These are phyloP conservation scores for Sarocladium brachiariae DNA, from an alignment of 2,329 filamentous ascomycete species.

Conservation along the genomic window DNA sequence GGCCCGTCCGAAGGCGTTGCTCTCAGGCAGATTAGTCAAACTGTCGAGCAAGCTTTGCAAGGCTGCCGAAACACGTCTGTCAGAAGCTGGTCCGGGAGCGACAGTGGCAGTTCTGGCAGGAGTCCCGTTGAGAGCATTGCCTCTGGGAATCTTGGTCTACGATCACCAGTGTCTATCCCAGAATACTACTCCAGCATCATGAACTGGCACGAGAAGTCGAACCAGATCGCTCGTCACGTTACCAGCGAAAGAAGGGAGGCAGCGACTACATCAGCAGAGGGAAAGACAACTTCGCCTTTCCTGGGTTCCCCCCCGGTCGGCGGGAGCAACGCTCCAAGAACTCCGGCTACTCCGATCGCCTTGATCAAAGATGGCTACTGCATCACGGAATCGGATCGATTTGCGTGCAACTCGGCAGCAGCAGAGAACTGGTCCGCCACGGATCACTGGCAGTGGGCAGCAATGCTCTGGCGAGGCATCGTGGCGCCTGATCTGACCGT, in stretches of 20 bases:
- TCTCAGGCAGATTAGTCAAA: slow-evolving; percentile 50
- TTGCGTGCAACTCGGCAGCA: slow-evolving; percentile 59
- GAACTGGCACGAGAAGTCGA: slow-evolving; percentile 69
- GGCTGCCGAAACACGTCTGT: slow-evolving; percentile 34
- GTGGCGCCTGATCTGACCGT: slow-evolving; percentile 75
- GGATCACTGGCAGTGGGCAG: slow-evolving; percentile 99
- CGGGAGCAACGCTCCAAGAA: background rate
- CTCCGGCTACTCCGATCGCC: slow-evolving; percentile 54
- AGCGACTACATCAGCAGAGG: background rate
- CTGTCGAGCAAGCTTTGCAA: slow-evolving; percentile 57
- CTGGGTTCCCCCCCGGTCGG: background rate
- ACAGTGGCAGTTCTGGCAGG: background rate
- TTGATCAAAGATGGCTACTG: slow-evolving; percentile 74
- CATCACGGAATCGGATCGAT: slow-evolving; percentile 69
- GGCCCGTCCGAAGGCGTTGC: slow-evolving; percentile 51
- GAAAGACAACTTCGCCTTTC: background rate
- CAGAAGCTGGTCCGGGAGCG: slow-evolving; percentile 32
- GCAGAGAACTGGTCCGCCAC: slow-evolving; percentile 68
- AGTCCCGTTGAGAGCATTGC: background rate
- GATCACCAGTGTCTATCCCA: background rate
- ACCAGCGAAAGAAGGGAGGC: slow-evolving; percentile 8
- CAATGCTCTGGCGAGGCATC: slow-evolving; percentile 83
- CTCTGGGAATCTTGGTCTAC: background rate
- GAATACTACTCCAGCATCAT: slow-evolving; percentile 38
- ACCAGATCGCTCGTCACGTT: slow-evolving; percentile 56